Conservation (phyloP, 1,139 yeast species). For the Hemisphaericaspora xylofermentans region DNA sequence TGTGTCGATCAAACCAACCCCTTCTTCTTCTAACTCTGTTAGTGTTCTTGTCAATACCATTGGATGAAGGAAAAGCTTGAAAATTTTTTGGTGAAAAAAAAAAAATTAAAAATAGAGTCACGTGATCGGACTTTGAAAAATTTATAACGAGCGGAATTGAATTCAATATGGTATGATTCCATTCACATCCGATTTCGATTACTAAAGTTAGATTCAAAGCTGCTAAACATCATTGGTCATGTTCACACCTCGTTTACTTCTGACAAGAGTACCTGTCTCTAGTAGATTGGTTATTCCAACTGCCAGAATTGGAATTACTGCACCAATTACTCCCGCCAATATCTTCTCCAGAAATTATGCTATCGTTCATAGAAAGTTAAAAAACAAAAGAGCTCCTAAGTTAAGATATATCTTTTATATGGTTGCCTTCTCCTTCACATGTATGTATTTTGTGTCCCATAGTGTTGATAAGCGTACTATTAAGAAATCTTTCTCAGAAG, state of each 20-base stretch:
- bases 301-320: not conserved
- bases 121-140: not conserved
- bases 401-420: conserved; percentile 50
- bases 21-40: not conserved
- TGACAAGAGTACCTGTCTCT: not conserved
- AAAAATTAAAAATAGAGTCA: not conserved
- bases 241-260: not conserved
- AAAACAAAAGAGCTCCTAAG: conserved; percentile 31
- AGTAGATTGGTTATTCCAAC: not conserved
- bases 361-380: conserved; percentile 9
- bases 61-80: too few relatives aligned
- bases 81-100: not conserved
- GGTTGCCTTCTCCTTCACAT: conserved; percentile 51
- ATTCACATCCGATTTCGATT: too few relatives aligned
- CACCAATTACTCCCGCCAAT: not conserved
- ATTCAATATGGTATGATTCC: too few relatives aligned
- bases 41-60: too few relatives aligned
- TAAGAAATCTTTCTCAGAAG: conserved; percentile 54
- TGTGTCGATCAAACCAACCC: not conserved
- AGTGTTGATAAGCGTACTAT: conserved; percentile 53
- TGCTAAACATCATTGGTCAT: too few relatives aligned
- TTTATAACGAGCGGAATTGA: too few relatives aligned
- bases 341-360: conserved; percentile 10
- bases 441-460: conserved; percentile 52
- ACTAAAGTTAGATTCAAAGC: too few relatives aligned